phyloP scores from a whole-genome alignment of 352 stramenopile species.

The Elongisporangium prolatum region DNA sequence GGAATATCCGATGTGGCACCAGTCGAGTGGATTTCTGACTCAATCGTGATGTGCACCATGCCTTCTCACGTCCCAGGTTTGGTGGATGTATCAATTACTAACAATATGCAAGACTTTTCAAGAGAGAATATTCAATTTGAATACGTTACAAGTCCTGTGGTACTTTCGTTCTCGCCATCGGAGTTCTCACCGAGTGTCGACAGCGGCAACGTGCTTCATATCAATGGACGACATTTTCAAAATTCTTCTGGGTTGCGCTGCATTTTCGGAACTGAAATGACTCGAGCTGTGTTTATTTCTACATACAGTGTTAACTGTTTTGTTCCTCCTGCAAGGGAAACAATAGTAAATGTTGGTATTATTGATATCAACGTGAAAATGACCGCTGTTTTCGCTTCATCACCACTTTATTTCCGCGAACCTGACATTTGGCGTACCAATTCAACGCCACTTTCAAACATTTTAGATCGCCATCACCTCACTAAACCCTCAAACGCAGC shows the following conservation, averaged over 20 bases:
- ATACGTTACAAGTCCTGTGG: slow-evolving; percentile 24
- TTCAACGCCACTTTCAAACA: not conserved
- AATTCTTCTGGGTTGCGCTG: slow-evolving; percentile 31
- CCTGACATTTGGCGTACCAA: no score
- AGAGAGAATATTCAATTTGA: slow-evolving; percentile 22
- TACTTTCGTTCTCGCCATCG: slow-evolving; percentile 28
- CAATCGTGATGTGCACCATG: slow-evolving; percentile 20
- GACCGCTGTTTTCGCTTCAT: slow-evolving; percentile 14
- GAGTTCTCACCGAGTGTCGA: slow-evolving; percentile 7
- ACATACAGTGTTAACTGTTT: slow-evolving; percentile 17
- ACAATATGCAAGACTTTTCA: slow-evolving; percentile 55
- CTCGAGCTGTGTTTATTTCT: slow-evolving; percentile 20
- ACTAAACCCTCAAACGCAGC: slow-evolving; percentile 17
- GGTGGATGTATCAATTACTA: slow-evolving; percentile 39
- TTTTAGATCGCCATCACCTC: slow-evolving; percentile 29
- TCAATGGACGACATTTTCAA: slow-evolving; percentile 28
- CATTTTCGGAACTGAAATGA: slow-evolving; percentile 26
- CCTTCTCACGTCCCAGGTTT: slow-evolving; percentile 20
- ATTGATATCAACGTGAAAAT: slow-evolving; percentile 25
- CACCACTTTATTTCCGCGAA: slow-evolving; percentile 4
- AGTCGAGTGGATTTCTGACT: slow-evolving; percentile 30
- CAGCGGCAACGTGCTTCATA: slow-evolving; percentile 4
- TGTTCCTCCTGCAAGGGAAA: slow-evolving; percentile 4
- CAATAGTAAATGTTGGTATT: slow-evolving; percentile 20
- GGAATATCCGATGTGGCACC: slow-evolving; percentile 23